These are phyloP conservation scores for Microsporum audouinii DNA, from an alignment of 2,329 filamentous ascomycete species.

Conservation along the genomic window DNA sequence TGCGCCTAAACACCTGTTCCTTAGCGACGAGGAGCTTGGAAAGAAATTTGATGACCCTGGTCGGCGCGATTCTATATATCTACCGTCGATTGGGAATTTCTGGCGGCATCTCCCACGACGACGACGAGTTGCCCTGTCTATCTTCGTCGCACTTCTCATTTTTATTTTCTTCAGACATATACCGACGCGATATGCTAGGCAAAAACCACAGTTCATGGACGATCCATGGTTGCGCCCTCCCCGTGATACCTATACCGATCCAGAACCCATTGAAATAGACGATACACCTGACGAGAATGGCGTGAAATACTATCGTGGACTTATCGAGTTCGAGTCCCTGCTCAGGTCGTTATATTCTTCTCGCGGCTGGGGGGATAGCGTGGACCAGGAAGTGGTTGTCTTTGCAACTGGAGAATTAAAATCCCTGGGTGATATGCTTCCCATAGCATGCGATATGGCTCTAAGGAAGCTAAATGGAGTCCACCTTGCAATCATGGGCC, in stretches of 20 bases:
- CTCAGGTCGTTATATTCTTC: constrained; percentile 52
- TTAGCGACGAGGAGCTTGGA: constrained; percentile 51
- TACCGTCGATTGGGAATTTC: constrained; percentile 24
- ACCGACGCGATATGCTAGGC: background rate
- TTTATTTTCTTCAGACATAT: constrained; percentile 48
- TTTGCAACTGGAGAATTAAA: constrained; percentile 66
- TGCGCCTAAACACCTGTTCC: constrained; percentile 28
- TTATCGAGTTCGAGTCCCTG: constrained; percentile 57
- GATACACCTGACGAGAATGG: constrained; percentile 8
- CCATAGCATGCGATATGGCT: constrained; percentile 80
- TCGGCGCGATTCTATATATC: constrained; percentile 20
- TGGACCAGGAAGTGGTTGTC: constrained; percentile 57
- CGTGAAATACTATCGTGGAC: constrained; percentile 52
- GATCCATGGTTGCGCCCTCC: background rate
- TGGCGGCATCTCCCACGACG: constrained; percentile 25
- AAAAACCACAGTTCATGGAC: background rate
- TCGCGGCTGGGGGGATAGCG: constrained; percentile 41
- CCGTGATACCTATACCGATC: background rate
- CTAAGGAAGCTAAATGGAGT: constrained; percentile 57
- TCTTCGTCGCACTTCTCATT: constrained; percentile 41
- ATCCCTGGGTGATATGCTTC: constrained; percentile 61
- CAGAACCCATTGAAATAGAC: background rate
- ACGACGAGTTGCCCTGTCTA: constrained; percentile 41
- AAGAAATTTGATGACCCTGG: constrained; percentile 55
- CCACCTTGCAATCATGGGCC: constrained; percentile 69